Base-by-base conservation (phyloP, 2,329 filamentous ascomycete species). In the Claviceps maximensis region DNA sequence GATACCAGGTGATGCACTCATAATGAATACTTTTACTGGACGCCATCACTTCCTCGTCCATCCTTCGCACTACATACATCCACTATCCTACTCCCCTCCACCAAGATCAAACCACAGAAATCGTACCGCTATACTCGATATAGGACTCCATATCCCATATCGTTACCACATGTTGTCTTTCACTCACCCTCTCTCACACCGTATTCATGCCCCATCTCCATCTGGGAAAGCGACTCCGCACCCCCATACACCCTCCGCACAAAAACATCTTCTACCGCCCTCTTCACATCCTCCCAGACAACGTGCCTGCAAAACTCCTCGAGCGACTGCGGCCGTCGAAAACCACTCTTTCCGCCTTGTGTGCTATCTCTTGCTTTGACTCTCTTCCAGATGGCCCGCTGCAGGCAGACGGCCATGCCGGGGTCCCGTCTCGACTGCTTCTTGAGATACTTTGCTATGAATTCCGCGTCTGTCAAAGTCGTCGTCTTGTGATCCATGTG, bases 401-500 rank as follows among this genome's bases (percentile, higher is more conserved):
- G 68, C 13, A 71, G 60, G 49, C 65, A 56, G 13, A 65, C 60
- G 13, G 66, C 67, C 57, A 71, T 59, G 40, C 50, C 49, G 8
- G 64, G 57, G 45, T 70, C 68, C 23, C 68, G 61, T 51, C 65
- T 65, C 1, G 62, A 63, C 52, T 71, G 68, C 52, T 69, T 65
- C 51, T 57, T 62, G 49, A 71, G 62, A 51, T 71, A 71, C 23
- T 58, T 61, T 17, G 56, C 55, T 27, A 60, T 58, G 49, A 70
- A 71, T 10, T 55, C 52, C 17, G 58, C 59, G 33, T 70, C 67
- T n/a, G 55, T 36, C 42, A 63, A 56, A 27, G 42, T 47, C 2
- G 66, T 69, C 6, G 57, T 62, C 51, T 70, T 70, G 59, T 67
- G 65, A 31, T 70, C 67, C 29, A 60, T 60, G 55, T 71, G 67